Evolutionary conservation across 2,329 filamentous ascomycete species (phyloP).

Genomic region (Metarhizium humberi): DNA sequence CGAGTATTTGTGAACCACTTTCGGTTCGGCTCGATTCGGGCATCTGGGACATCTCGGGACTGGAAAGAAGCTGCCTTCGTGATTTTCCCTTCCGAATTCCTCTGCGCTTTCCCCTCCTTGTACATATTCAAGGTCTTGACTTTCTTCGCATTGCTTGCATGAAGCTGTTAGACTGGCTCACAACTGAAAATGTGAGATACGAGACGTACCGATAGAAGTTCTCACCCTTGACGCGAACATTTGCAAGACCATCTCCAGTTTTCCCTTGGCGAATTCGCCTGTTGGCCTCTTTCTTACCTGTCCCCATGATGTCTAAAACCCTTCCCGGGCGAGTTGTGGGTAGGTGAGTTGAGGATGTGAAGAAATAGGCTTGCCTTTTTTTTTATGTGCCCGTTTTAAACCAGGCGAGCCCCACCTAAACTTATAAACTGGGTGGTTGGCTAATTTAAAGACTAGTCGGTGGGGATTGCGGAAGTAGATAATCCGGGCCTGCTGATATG

Average conservation of each 20-base stretch:
- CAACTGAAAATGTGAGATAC: not conserved
- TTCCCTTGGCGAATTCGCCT: slow-evolving; percentile 81
- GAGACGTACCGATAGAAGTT: slow-evolving; percentile 79
- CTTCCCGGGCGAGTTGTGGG: not conserved
- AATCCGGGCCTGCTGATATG: not conserved
- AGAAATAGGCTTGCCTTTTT: not conserved
- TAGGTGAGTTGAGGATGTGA: not conserved
- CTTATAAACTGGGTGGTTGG: not conserved
- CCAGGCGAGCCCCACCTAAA: not conserved
- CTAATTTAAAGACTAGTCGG: not conserved
- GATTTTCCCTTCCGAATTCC: slow-evolving; percentile 77
- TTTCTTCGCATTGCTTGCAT: slow-evolving; percentile 61
- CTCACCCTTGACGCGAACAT: slow-evolving; percentile 91
- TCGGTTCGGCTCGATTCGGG: slow-evolving; percentile 87
- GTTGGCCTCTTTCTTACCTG: slow-evolving; percentile 81
- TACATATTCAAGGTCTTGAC: slow-evolving; percentile 83
- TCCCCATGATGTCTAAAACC: slow-evolving; percentile 54
- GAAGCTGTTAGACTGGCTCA: slow-evolving; percentile 8
- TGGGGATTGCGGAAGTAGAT: not conserved
- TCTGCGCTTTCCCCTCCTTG: slow-evolving; percentile 75
- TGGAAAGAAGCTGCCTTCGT: slow-evolving; percentile 78
- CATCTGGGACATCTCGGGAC: slow-evolving; percentile 69
- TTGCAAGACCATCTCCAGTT: slow-evolving; percentile 75
- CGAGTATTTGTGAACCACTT: slow-evolving; percentile 98
- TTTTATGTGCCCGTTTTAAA: slow-evolving; percentile 1